Evolutionary conservation across 2,329 filamentous ascomycete genomes (phyloP).

Genomic region (Xylaria multiplex): DNA sequence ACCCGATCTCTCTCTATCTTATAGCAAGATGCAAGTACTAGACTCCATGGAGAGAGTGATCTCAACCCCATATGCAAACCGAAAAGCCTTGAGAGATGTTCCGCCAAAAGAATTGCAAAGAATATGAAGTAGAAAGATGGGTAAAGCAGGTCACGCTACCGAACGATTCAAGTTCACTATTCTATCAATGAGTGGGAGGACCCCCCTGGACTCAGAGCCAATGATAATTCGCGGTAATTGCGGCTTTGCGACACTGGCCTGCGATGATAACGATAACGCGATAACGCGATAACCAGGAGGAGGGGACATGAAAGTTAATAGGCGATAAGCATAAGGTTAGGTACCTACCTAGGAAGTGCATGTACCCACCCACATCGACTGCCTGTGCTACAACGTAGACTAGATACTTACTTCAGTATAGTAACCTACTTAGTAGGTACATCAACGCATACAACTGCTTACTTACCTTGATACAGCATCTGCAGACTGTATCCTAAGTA

Average conservation of each 20-base stretch:
- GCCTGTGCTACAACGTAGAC: too few relatives aligned
- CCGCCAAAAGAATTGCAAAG: background rate
- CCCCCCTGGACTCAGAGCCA: background rate
- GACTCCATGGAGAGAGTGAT: background rate
- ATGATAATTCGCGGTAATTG: constrained; percentile 3
- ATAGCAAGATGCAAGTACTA: background rate
- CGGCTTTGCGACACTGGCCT: constrained; percentile 3
- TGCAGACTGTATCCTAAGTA: background rate
- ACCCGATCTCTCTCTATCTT: background rate
- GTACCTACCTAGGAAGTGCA: background rate
- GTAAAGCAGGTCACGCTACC: background rate
- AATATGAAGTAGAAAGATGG: background rate
- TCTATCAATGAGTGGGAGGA: background rate
- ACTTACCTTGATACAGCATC: constrained; percentile 15
- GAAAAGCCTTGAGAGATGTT: constrained; percentile 1
- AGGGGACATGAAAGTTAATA: too few relatives aligned
- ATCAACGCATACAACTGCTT: background rate
- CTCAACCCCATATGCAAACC: background rate
- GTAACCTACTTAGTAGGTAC: background rate
- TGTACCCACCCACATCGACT: too few relatives aligned
- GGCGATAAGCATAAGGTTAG: constrained; percentile 2
- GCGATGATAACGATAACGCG: background rate
- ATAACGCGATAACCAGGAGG: too few relatives aligned
- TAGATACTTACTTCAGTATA: too few relatives aligned
- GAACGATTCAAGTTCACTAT: constrained; percentile 1